phyloP scores from a whole-genome alignment of 2,329 filamentous ascomycete genomes.

The Cercospora sp. region DNA sequence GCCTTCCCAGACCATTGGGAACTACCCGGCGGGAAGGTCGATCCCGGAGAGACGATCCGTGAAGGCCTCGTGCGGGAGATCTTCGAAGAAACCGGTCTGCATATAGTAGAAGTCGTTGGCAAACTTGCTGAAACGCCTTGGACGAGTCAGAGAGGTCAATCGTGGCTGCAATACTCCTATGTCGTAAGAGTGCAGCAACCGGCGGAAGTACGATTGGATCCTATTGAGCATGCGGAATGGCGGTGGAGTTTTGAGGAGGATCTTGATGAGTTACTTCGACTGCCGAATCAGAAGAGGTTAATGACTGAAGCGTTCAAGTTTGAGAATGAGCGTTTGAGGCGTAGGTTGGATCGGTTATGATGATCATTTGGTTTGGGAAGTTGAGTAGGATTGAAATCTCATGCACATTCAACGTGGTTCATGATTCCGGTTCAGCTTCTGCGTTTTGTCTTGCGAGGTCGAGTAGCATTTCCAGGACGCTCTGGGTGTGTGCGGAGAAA shows the following conservation, averaged over 20 bases:
- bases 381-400: background rate
- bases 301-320: slow-evolving; percentile 18
- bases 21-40: slow-evolving; percentile 19
- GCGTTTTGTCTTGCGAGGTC: slow-evolving; percentile 23
- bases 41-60: slow-evolving; percentile 11
- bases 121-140: slow-evolving; percentile 7
- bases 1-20: slow-evolving; percentile 19
- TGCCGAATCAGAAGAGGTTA: slow-evolving; percentile 11
- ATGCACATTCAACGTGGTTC: background rate
- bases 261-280: slow-evolving; percentile 2
- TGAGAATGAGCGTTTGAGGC: slow-evolving; percentile 10
- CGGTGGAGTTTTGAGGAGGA: slow-evolving; percentile 10
- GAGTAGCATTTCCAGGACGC: slow-evolving; percentile 38
- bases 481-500: slow-evolving; percentile 34
- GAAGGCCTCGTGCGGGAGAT: slow-evolving; percentile 16
- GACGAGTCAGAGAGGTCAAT: slow-evolving; percentile 4
- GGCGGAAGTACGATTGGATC: slow-evolving; percentile 13
- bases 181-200: slow-evolving; percentile 12
- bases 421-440: background rate
- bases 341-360: background rate
- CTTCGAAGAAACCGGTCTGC: slow-evolving; percentile 18
- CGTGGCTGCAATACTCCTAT: slow-evolving; percentile 15
- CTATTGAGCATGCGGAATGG: slow-evolving; percentile 20
- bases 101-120: slow-evolving; percentile 1
- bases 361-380: background rate